Conservation (phyloP, 306 rosid genomes). For the Cicer arietinum region DNA sequence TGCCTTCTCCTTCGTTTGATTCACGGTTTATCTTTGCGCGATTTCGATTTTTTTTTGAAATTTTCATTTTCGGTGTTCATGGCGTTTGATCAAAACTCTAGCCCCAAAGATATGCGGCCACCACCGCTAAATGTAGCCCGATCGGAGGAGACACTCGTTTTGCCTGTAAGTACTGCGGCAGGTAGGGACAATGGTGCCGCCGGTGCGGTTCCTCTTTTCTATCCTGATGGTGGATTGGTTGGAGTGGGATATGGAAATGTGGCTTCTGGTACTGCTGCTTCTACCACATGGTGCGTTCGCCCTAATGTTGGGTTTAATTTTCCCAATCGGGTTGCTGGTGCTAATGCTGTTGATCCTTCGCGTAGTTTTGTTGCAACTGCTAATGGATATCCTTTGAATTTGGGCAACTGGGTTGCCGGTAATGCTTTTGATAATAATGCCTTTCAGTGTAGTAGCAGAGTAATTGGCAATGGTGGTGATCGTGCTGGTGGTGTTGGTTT, state of each 20-base stretch:
- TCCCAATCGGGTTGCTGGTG: slow-evolving; percentile 50
- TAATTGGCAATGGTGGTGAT: slow-evolving; percentile 55
- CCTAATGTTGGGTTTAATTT: slow-evolving; percentile 57
- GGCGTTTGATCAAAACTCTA: slow-evolving; percentile 82
- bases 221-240: slow-evolving; percentile 62
- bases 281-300: slow-evolving; percentile 66
- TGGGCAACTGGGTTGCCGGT: slow-evolving; percentile 52
- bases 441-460: slow-evolving; percentile 39
- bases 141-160: slow-evolving; percentile 69
- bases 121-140: slow-evolving; percentile 57
- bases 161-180: slow-evolving; percentile 44
- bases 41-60: slow-evolving; percentile 9
- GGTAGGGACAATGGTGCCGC: slow-evolving; percentile 49
- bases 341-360: slow-evolving; percentile 59
- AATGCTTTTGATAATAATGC: slow-evolving; percentile 51
- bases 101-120: slow-evolving; percentile 61
- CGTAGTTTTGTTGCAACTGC: slow-evolving; percentile 42
- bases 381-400: slow-evolving; percentile 53
- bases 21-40: slow-evolving; percentile 1
- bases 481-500: slow-evolving; percentile 35
- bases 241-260: slow-evolving; percentile 72
- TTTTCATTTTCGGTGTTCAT: slow-evolving; percentile 42
- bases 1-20: slow-evolving; percentile 37
- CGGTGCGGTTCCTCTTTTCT: slow-evolving; percentile 55
- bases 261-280: slow-evolving; percentile 44